phyloP scores from a whole-genome alignment of 768 basidiomycete genomes.

The Mycena haematopus region DNA sequence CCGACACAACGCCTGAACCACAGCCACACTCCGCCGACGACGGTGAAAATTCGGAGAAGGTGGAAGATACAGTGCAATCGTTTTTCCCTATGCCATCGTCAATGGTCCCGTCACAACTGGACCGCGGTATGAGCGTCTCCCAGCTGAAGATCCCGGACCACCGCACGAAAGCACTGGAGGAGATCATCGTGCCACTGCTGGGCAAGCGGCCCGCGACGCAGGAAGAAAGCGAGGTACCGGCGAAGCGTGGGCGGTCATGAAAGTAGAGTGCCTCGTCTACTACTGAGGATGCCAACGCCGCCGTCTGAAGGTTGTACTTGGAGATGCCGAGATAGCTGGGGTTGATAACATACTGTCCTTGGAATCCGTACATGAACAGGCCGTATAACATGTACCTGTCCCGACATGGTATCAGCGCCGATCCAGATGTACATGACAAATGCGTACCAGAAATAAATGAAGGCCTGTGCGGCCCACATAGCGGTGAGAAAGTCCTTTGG shows the following conservation, averaged over 20 bases:
- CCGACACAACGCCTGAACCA: background rate
- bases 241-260: background rate
- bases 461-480: slow-evolving; percentile 19
- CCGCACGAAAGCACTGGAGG: slow-evolving; percentile 64
- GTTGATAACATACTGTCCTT: slow-evolving; percentile 16
- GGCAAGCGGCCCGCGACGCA: slow-evolving; percentile 64
- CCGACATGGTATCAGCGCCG: background rate
- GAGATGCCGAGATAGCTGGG: slow-evolving; percentile 22
- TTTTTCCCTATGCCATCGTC: slow-evolving; percentile 50
- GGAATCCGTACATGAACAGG: slow-evolving; percentile 21
- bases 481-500: slow-evolving; percentile 16
- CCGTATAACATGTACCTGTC: slow-evolving; percentile 20
- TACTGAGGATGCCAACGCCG: no score
- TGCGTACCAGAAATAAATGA: slow-evolving; percentile 18
- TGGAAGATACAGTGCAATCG: background rate
- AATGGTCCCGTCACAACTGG: slow-evolving; percentile 47
- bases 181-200: slow-evolving; percentile 70
- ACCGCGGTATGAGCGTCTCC: slow-evolving; percentile 35
- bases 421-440: background rate
- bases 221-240: slow-evolving; percentile 20
- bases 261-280: no score
- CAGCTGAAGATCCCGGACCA: slow-evolving; percentile 54
- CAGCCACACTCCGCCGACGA: slow-evolving; percentile 18
- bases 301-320: slow-evolving; percentile 15
- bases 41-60: background rate